Evolutionary conservation across 768 basidiomycete genomes (phyloP).

Genomic region (Suillus subalutaceus): DNA sequence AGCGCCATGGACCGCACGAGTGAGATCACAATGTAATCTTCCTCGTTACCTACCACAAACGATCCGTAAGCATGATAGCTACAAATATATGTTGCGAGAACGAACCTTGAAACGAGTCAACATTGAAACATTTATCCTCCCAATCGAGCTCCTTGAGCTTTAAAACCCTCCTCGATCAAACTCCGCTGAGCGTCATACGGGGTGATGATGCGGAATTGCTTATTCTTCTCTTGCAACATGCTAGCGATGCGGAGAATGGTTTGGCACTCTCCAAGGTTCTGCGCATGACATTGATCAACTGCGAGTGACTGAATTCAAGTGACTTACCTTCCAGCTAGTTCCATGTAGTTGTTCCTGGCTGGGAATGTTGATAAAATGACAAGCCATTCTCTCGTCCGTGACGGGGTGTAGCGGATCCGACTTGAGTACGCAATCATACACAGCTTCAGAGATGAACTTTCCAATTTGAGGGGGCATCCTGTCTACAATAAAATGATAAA

Average conservation of each 20-base stretch:
- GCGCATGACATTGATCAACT: too few relatives aligned
- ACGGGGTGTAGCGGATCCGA: slow-evolving; percentile 57
- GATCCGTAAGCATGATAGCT: slow-evolving; percentile 11
- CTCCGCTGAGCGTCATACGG: slow-evolving; percentile 79
- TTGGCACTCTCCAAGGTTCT: slow-evolving; percentile 59
- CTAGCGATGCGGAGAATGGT: slow-evolving; percentile 59
- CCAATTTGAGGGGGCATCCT: slow-evolving; percentile 86
- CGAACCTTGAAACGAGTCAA: slow-evolving; percentile 81
- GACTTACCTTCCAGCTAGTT: slow-evolving; percentile 39
- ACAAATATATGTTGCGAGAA: slow-evolving; percentile 10
- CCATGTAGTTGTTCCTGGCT: slow-evolving; percentile 38
- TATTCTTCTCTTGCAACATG: slow-evolving; percentile 52
- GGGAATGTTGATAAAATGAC: slow-evolving; percentile 64
- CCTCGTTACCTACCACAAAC: slow-evolving; percentile 69
- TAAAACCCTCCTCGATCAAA: slow-evolving; percentile 58
- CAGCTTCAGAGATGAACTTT: slow-evolving; percentile 62
- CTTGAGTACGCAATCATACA: slow-evolving; percentile 65
- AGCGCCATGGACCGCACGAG: slow-evolving; percentile 62
- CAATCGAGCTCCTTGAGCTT: slow-evolving; percentile 53
- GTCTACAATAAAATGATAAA: slow-evolving; percentile 46
- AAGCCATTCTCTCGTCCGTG: slow-evolving; percentile 44
- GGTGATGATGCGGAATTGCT: slow-evolving; percentile 69
- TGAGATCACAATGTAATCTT: slow-evolving; percentile 75
- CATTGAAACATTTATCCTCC: slow-evolving; percentile 74
- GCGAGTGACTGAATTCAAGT: too few relatives aligned